Conservation (phyloP, 257 asterid species). For the Hygrophila difformis region DNA sequence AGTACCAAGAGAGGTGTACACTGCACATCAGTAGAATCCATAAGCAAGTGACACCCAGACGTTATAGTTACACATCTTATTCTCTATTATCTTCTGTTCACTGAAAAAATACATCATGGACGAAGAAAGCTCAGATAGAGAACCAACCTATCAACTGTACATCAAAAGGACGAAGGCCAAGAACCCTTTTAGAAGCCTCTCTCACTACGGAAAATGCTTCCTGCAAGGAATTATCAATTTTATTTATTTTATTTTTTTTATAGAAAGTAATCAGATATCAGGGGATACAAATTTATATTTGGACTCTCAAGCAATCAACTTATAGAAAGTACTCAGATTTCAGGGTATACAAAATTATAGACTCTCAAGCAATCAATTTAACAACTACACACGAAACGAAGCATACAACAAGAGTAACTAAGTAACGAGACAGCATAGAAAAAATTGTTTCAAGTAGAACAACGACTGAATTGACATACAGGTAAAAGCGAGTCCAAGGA, state of each 20-base stretch:
- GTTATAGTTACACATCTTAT: neutral
- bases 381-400: neutral
- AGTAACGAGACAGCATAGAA: neutral
- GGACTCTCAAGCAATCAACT: neutral
- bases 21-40: no score
- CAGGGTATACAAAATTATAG: no score
- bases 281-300: no score
- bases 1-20: no score
- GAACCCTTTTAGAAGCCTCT: conserved; percentile 96
- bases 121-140: conserved; percentile 6
- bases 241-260: no score
- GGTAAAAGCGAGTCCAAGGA: conserved; percentile 85
- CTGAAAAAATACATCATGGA: neutral
- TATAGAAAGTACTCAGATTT: no score
- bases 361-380: neutral
- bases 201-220: conserved; percentile 92
- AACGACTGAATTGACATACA: conserved; percentile 32
- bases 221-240: conserved; percentile 26
- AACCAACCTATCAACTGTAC: conserved; percentile 80
- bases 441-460: conserved; percentile 1
- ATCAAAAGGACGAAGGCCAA: conserved; percentile 96
- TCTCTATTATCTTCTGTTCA: conserved; percentile 7
- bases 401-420: neutral
- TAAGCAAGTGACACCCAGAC: no score
- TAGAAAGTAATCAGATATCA: no score